These are phyloP conservation scores for Pyrenopolyporus hunteri DNA, from an alignment of 495 filamentous ascomycete genomes.

Conservation along the genomic window DNA sequence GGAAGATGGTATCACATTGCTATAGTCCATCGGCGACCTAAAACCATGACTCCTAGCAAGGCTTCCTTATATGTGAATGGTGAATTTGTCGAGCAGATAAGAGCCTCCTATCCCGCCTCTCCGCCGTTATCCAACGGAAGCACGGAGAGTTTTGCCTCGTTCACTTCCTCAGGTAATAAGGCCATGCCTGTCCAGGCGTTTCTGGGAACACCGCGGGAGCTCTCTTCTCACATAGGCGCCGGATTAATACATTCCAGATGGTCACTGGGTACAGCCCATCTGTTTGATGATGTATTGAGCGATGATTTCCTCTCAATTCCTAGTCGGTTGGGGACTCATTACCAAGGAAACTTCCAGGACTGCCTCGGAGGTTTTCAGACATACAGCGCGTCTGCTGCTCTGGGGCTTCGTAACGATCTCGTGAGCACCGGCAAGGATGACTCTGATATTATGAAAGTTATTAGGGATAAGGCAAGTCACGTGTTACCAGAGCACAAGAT, in stretches of 20 bases:
- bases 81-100: constrained; percentile 90
- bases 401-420: constrained; percentile 90
- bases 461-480: constrained; percentile 77
- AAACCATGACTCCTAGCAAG: constrained; percentile 75
- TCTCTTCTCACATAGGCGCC: constrained; percentile 79
- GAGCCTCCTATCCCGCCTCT: constrained; percentile 79
- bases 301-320: constrained; percentile 93
- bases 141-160: constrained; percentile 65
- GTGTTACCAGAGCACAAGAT: constrained; percentile 83
- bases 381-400: constrained; percentile 88
- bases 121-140: constrained; percentile 66
- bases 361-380: constrained; percentile 96
- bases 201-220: constrained; percentile 87
- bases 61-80: constrained; percentile 91
- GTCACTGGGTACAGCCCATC: constrained; percentile 86
- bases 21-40: constrained; percentile 78
- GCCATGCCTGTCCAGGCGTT: constrained; percentile 84
- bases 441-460: constrained; percentile 89
- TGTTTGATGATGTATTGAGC: constrained; percentile 85
- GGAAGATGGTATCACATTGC: constrained; percentile 90
- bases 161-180: constrained; percentile 60
- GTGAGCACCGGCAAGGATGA: constrained; percentile 89
- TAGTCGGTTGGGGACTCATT: constrained; percentile 85
- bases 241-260: constrained; percentile 78
- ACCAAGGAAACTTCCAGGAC: constrained; percentile 95